phyloP scores from a whole-genome alignment of 2,329 filamentous ascomycete genomes.

The Epichloe aotearoae region DNA sequence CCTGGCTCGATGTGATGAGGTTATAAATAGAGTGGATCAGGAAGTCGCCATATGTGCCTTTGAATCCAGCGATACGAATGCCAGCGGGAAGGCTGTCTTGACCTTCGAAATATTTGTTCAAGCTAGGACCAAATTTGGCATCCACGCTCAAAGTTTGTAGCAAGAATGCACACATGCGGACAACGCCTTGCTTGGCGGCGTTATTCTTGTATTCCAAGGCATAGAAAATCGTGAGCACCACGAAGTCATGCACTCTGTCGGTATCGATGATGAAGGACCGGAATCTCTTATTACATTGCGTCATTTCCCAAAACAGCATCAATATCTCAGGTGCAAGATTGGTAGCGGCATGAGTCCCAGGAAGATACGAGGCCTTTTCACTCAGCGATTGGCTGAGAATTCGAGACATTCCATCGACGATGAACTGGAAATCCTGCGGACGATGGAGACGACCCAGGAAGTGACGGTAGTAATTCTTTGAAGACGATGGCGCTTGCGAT shows the following conservation, averaged over 20 bases:
- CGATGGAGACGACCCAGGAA: constrained; percentile 83
- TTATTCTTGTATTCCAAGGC: constrained; percentile 82
- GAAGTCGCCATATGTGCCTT: constrained; percentile 85
- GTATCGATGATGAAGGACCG: constrained; percentile 95
- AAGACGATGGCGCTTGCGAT: constrained; percentile 43
- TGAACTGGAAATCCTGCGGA: constrained; percentile 93
- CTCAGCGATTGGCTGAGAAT: constrained; percentile 88
- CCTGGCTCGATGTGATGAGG: constrained; percentile 82
- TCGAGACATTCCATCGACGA: constrained; percentile 86
- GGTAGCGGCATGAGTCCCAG: constrained; percentile 64
- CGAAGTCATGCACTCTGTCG: constrained; percentile 81
- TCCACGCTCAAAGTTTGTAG: constrained; percentile 92
- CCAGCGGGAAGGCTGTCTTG: constrained; percentile 76
- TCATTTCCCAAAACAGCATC: constrained; percentile 93
- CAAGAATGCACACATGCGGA: constrained; percentile 95
- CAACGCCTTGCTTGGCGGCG: constrained; percentile 75
- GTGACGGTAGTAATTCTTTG: constrained; percentile 85
- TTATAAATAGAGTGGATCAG: constrained; percentile 89
- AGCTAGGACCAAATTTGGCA: constrained; percentile 72
- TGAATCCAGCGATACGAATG: constrained; percentile 74
- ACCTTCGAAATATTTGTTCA: constrained; percentile 79
- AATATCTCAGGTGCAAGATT: constrained; percentile 92
- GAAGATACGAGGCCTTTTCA: constrained; percentile 76
- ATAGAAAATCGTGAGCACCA: constrained; percentile 83
- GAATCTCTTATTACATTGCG: constrained; percentile 96